Conservation (phyloP, 768 basidiomycete genomes). For the Mycena olivaceomarginata region DNA sequence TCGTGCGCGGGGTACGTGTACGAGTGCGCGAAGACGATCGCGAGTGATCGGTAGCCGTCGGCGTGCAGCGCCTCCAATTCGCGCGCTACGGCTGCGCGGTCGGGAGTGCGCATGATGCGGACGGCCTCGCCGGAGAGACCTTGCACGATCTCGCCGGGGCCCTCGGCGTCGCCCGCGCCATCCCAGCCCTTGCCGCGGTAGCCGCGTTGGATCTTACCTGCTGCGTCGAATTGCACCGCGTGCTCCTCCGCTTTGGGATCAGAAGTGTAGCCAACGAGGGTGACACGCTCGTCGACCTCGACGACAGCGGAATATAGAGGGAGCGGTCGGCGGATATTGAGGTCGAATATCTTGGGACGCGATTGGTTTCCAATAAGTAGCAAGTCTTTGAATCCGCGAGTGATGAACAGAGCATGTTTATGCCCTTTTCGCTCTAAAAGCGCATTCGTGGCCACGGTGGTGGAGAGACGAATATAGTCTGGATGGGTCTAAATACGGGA, state of each 20-base stretch:
- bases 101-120: conserved; percentile 75
- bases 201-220: conserved; percentile 78
- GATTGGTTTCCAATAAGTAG: conserved; percentile 96
- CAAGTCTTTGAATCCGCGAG: conserved; percentile 93
- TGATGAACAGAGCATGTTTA: conserved; percentile 93
- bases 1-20: conserved; percentile 96
- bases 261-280: conserved; percentile 93
- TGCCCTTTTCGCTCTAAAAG: conserved; percentile 96
- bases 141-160: conserved; percentile 86
- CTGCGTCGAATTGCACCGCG: conserved; percentile 84
- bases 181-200: conserved; percentile 91
- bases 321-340: conserved; percentile 87
- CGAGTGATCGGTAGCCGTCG: conserved; percentile 91
- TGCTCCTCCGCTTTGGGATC: conserved; percentile 89
- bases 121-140: conserved; percentile 95
- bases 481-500: conserved; percentile 20
- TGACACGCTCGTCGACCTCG: conserved; percentile 93
- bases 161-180: conserved; percentile 80
- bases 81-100: conserved; percentile 68
- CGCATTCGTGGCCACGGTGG: conserved; percentile 97
- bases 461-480: conserved; percentile 95
- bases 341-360: conserved; percentile 95
- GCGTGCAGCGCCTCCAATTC: conserved; percentile 85
- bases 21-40: conserved; percentile 93
- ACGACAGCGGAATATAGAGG: conserved; percentile 88